phyloP scores from a whole-genome alignment of 179 eudicot genomes.

The Carnegiea gigantea region DNA sequence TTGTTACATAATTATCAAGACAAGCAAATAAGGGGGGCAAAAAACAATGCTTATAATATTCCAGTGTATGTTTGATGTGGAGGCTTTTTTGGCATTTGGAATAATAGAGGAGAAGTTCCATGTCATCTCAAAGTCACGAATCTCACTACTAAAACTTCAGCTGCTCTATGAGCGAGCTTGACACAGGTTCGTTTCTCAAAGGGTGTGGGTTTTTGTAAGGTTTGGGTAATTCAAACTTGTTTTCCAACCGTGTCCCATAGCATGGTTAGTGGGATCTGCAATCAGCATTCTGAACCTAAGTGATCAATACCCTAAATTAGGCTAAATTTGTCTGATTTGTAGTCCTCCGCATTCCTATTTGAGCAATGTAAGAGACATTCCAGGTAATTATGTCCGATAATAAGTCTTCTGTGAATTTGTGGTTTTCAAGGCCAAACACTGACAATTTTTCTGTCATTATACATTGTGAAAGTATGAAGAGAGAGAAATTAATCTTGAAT shows the following conservation, averaged over 20 bases:
- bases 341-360: background rate
- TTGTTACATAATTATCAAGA: background rate
- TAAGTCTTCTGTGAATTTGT: background rate
- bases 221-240: background rate
- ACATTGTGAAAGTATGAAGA: background rate
- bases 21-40: background rate
- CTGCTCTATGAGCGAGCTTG: constrained; percentile 88
- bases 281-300: background rate
- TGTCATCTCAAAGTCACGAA: constrained; percentile 76
- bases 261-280: background rate
- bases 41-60: background rate
- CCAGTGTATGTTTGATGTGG: constrained; percentile 39
- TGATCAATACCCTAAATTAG: background rate
- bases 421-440: background rate
- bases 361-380: background rate
- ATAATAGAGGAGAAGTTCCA: constrained; percentile 79
- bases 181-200: constrained; percentile 53
- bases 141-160: constrained; percentile 74
- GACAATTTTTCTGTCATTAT: background rate
- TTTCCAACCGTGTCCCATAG: background rate
- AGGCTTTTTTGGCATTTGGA: constrained; percentile 71
- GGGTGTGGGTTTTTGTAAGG: background rate
- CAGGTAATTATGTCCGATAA: background rate
- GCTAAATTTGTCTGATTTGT: background rate
- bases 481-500: background rate